A percentile compares a stretch with the other conserved stretches of the same genome.
phyloP scores from a whole-genome alignment of 1,284 basidiomycete genomes.

The Cystobasidium sp. region DNA sequence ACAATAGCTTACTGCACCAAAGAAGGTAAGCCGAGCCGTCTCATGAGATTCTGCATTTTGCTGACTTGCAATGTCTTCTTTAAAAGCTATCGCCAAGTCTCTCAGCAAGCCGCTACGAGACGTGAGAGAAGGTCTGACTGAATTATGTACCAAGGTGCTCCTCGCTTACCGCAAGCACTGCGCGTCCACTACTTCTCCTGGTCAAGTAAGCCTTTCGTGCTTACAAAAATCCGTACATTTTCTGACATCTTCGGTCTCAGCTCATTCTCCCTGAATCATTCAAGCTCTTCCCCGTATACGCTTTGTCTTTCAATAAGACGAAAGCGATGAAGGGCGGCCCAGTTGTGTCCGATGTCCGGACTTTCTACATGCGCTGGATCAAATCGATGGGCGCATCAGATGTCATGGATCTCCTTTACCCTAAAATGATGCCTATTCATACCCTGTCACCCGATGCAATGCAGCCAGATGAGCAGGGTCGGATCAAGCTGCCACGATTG shows the following conservation, averaged over 20 bases:
- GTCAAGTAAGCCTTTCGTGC: constrained; percentile 68
- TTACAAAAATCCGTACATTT: background rate
- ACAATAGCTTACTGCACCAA: constrained; percentile 76
- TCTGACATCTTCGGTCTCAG: constrained; percentile 58
- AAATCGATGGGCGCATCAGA: constrained; percentile 71
- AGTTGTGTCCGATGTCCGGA: constrained; percentile 90
- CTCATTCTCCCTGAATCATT: constrained; percentile 93
- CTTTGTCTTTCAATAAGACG: constrained; percentile 82
- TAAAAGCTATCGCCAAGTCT: constrained; percentile 71
- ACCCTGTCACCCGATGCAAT: constrained; percentile 76
- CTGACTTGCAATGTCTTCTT: background rate
- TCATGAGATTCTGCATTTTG: background rate
- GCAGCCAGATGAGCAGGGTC: constrained; percentile 65
- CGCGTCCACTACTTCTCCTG: constrained; percentile 76
- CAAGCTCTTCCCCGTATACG: constrained; percentile 83
- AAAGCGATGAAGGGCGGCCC: constrained; percentile 76
- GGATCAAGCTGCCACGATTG: constrained; percentile 72
- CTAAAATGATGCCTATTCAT: constrained; percentile 85
- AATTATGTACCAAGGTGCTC: constrained; percentile 80
- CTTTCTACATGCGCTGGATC: constrained; percentile 79
- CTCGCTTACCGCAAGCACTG: constrained; percentile 90
- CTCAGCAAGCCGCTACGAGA: constrained; percentile 68
- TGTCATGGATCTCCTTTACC: constrained; percentile 83
- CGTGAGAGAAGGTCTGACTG: constrained; percentile 82
- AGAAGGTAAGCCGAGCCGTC: constrained; percentile 66